Percentiles rank a stretch among this genome's conserved stretches.
Evolutionary conservation across 768 basidiomycete genomes (phyloP).

Genomic region (Amanita thiersii): DNA sequence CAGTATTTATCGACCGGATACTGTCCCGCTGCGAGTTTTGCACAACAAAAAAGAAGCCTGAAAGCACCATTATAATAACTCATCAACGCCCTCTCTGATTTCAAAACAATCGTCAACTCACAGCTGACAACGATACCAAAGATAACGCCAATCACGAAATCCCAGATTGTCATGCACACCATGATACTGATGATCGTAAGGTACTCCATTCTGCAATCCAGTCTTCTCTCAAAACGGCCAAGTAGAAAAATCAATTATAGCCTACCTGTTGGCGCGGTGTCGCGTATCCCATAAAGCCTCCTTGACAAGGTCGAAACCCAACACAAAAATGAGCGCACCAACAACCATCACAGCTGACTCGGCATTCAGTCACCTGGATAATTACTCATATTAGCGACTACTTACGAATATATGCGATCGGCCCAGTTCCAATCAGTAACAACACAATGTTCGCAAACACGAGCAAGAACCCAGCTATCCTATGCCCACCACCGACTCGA

Average conservation of each 20-base stretch:
- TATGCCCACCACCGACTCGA: slow-evolving; percentile 82
- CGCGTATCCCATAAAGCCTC: slow-evolving; percentile 97
- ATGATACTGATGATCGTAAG: slow-evolving; percentile 82
- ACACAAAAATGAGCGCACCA: slow-evolving; percentile 84
- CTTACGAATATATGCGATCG: slow-evolving; percentile 89
- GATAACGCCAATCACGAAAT: slow-evolving; percentile 89
- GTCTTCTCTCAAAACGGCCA: neutral
- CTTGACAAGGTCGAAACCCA: slow-evolving; percentile 90
- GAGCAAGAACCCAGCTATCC: slow-evolving; percentile 80
- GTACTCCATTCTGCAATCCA: slow-evolving; percentile 52
- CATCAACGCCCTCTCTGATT: neutral
- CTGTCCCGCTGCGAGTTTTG: slow-evolving; percentile 83
- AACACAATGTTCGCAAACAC: slow-evolving; percentile 65
- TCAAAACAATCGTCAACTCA: slow-evolving; percentile 23
- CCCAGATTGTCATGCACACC: slow-evolving; percentile 88
- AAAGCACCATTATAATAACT: neutral
- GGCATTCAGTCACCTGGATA: neutral
- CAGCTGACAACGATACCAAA: slow-evolving; percentile 92
- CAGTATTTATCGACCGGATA: slow-evolving; percentile 78
- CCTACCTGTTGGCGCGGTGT: slow-evolving; percentile 72
- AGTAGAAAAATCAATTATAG: neutral
- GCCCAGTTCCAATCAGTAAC: slow-evolving; percentile 76
- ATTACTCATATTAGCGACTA: slow-evolving; percentile 11
- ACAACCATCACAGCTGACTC: slow-evolving; percentile 81
- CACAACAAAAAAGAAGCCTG: slow-evolving; percentile 94